Evolutionary conservation across 345 rosid species (phyloP).

Genomic region (Gossypium sturtianum): DNA sequence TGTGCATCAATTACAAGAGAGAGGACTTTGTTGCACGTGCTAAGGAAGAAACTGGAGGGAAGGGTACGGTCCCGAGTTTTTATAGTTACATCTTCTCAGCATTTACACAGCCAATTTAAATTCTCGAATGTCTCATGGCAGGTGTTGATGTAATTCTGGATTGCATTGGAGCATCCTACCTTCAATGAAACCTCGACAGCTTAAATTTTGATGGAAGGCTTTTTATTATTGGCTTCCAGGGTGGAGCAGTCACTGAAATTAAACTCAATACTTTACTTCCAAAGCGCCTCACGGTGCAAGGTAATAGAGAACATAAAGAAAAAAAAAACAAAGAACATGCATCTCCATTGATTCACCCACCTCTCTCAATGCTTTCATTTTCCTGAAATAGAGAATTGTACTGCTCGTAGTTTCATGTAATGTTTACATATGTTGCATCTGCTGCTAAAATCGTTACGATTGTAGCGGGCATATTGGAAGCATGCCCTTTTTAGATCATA

Average conservation of each 20-base stretch:
- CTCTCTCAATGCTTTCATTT: background rate
- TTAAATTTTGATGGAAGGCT: conserved; percentile 81
- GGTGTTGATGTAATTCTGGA: conserved; percentile 85
- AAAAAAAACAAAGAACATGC: background rate
- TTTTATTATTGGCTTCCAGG: conserved; percentile 64
- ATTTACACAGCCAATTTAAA: background rate
- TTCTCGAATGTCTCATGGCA: conserved; percentile 11
- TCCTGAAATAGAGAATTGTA: background rate
- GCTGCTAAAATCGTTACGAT: background rate
- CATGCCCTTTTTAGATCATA: background rate
- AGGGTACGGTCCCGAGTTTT: conserved; percentile 38
- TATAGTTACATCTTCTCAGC: background rate
- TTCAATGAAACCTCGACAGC: conserved; percentile 73
- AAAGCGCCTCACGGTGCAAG: conserved; percentile 85
- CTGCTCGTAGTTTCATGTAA: background rate
- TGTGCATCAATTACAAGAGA: conserved; percentile 82
- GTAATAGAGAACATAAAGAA: conserved; percentile 24
- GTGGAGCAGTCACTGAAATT: conserved; percentile 60
- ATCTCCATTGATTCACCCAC: background rate
- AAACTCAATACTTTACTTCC: conserved; percentile 51
- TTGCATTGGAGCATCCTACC: conserved; percentile 67
- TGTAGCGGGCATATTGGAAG: background rate
- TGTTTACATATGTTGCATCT: background rate
- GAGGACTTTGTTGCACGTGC: conserved; percentile 81
- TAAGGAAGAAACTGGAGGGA: conserved; percentile 79